Evolutionary conservation across 768 basidiomycete species (phyloP), one percentile per base, ranked within the genome.

Genomic region (Mycena amicta): DNA sequence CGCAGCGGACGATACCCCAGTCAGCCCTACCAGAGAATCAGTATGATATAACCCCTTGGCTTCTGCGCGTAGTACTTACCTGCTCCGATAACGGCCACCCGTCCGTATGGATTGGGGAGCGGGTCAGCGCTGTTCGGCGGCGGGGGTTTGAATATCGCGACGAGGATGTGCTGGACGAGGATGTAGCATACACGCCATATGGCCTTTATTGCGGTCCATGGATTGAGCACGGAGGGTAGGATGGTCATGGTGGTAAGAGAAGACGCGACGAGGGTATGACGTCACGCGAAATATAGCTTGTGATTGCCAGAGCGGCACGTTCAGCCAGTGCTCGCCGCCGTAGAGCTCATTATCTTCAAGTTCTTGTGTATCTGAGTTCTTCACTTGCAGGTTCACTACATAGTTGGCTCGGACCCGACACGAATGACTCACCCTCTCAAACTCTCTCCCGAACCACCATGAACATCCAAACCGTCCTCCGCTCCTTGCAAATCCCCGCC

Each of bases 1-100:
- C 65, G 81, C 81, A 28, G 80, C 82, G 26, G 79, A 80, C n/a
- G 80, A 81, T 15, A 84, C 68, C 20, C 82, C 81, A 0, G 80
- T 83, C 11, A 83, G 67, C 6, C 61, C 60, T 61, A n/a, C n/a
- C n/a, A n/a, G n/a, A n/a, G n/a, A n/a, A n/a, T n/a, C n/a, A n/a
- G n/a, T 22, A 13, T 22, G 2, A 13, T 29, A 2, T 1, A 26
- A 0, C 5, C 33, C 25, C 12, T 23, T 18, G 4, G n/a, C 12
- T 31, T 26, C 11, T 6, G 1, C 41, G 13, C 2, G 33, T 1
- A 39, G 23, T 3, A 40, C 26, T 2, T 12, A 12, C 83, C 82
- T 2, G 80, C 79, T 6, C 82, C 81, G 49, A 83, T 73, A 52
- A 82, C 70, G 0, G 82, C 82, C 27, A 83, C 74, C n/a, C 77